A percentile compares a stretch with the other conserved stretches of the same genome.
phyloP scores from a whole-genome alignment of 140 eudicot genomes.

The Oenanthe javanica region DNA sequence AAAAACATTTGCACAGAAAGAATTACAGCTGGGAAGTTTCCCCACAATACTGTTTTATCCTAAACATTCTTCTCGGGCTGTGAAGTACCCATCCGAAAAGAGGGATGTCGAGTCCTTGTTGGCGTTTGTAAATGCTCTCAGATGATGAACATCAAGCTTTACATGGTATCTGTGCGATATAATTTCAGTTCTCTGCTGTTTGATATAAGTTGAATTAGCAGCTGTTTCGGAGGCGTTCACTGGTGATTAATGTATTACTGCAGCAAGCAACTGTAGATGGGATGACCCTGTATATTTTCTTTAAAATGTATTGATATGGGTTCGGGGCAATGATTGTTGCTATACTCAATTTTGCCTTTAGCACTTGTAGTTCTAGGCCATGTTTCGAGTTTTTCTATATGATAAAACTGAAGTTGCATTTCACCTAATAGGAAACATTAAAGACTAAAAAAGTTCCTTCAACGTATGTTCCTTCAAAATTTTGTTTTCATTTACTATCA shows the following conservation, averaged over 20 bases:
- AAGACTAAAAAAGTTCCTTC: not conserved
- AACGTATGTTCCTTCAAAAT: too few relatives aligned
- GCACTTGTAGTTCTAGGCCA: not conserved
- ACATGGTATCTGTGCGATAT: not conserved
- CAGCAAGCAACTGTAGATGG: not conserved
- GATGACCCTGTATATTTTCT: not conserved
- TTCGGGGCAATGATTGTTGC: slow-evolving; percentile 3
- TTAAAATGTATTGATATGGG: not conserved
- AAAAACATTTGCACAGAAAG: slow-evolving; percentile 50
- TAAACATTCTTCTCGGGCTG: slow-evolving; percentile 48
- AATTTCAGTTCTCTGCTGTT: not conserved
- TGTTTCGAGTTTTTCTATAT: not conserved
- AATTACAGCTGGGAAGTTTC: slow-evolving; percentile 66
- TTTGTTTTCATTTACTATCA: not conserved
- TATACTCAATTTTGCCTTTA: not conserved
- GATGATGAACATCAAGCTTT: slow-evolving; percentile 20
- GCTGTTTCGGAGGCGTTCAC: not conserved
- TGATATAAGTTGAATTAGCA: not conserved
- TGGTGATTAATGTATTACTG: not conserved
- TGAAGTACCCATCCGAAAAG: slow-evolving; percentile 68
- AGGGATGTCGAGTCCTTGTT: slow-evolving; percentile 73
- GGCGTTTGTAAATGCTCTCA: slow-evolving; percentile 72
- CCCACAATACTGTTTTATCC: slow-evolving; percentile 78
- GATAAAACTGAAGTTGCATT: not conserved
- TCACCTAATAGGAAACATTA: not conserved